phyloP scores from a whole-genome alignment of 2,329 filamentous ascomycete genomes.

The Trichophyton equinum region DNA sequence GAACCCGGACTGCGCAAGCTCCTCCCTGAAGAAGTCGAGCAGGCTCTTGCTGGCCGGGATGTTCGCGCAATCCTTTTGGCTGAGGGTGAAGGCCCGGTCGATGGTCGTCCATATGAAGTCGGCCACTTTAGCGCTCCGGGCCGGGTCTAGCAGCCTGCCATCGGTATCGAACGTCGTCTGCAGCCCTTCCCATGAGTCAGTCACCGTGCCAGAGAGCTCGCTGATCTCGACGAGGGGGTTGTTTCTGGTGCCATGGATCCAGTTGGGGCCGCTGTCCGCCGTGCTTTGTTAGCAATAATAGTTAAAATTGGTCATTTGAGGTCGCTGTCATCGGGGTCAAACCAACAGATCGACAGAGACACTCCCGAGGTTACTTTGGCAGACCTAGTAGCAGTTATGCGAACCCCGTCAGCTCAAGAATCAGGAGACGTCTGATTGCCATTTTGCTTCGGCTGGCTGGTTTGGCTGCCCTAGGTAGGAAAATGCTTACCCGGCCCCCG shows the following conservation, averaged over 20 bases:
- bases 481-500: constrained; percentile 41
- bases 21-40: constrained; percentile 44
- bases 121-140: constrained; percentile 23
- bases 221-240: constrained; percentile 50
- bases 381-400: constrained; percentile 27
- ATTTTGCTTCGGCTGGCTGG: too few species aligned
- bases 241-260: constrained; percentile 50
- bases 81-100: constrained; percentile 47
- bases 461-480: too few species aligned
- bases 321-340: background rate
- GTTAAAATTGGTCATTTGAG: too few species aligned
- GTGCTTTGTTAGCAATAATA: background rate
- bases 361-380: constrained; percentile 37
- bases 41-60: constrained; percentile 44
- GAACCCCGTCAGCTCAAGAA: constrained; percentile 12
- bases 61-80: constrained; percentile 38
- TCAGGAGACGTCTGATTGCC: constrained; percentile 2
- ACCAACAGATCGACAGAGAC: constrained; percentile 47
- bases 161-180: constrained; percentile 37
- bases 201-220: constrained; percentile 37
- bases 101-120: constrained; percentile 47
- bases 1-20: constrained; percentile 31
- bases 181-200: constrained; percentile 42
- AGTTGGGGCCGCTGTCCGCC: constrained; percentile 44
- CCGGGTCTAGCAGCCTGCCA: constrained; percentile 32